Conservation (phyloP, 2,329 filamentous ascomycete species). For the Trichoderma harzianum region DNA sequence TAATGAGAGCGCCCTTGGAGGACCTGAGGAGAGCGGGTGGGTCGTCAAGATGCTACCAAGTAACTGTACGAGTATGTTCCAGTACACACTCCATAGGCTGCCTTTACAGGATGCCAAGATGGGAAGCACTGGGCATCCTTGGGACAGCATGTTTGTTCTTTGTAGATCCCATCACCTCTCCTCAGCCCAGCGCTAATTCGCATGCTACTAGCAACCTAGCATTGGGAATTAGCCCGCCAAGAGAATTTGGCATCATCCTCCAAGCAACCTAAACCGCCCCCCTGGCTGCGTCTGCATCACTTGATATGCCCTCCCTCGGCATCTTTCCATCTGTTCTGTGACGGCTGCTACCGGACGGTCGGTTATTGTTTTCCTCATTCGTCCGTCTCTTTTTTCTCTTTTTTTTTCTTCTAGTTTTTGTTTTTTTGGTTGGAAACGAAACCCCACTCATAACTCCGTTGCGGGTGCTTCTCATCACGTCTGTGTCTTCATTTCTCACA, state of each 20-base stretch:
- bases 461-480: background rate
- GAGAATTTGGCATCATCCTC: background rate
- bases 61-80: background rate
- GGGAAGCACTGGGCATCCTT: background rate
- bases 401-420: background rate
- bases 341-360: background rate
- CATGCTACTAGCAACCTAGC: background rate
- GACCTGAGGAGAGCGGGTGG: background rate
- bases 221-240: slow-evolving; percentile 1
- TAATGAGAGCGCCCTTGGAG: background rate
- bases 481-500: slow-evolving; percentile 7
- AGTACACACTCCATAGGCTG: background rate
- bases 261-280: background rate
- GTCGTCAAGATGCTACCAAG: background rate
- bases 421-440: background rate
- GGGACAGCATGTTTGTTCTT: background rate
- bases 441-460: slow-evolving; percentile 1
- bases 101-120: background rate
- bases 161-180: background rate
- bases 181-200: slow-evolving; percentile 7
- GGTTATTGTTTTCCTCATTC: background rate
- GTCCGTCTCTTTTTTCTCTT: background rate
- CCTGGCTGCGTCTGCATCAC: background rate
- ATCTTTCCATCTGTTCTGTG: background rate
- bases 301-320: slow-evolving; percentile 3